phyloP scores from a whole-genome alignment of 495 filamentous ascomycete species.

The Tuber borchii region DNA sequence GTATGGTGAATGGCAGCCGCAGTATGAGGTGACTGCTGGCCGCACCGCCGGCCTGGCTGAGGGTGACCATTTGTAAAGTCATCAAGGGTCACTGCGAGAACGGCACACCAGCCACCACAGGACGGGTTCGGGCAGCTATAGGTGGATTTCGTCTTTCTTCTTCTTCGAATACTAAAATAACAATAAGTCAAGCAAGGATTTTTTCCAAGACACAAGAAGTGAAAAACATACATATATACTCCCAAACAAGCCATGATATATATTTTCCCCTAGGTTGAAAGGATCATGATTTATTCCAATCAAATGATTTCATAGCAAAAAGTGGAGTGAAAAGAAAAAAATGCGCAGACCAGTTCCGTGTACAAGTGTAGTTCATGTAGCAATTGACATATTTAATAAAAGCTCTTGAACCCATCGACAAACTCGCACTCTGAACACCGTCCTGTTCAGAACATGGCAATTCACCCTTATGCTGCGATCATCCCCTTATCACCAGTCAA shows the following conservation, averaged over 20 bases:
- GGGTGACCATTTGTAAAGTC: constrained; percentile 24
- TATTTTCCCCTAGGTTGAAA: background rate
- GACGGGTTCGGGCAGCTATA: background rate
- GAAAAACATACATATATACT: background rate
- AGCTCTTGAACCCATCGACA: background rate
- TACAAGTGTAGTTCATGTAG: background rate
- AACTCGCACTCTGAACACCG: background rate
- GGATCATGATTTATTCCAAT: background rate
- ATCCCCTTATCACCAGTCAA: background rate
- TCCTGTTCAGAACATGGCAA: background rate
- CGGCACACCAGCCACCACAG: background rate
- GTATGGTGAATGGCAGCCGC: constrained; percentile 22
- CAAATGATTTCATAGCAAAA: background rate
- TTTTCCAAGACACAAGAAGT: background rate
- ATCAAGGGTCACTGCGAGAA: background rate
- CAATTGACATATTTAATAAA: background rate
- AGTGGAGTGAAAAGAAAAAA: background rate
- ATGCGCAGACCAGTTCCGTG: background rate
- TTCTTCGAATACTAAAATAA: background rate
- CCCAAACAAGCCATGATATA: background rate
- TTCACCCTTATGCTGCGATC: background rate
- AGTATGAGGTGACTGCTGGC: constrained; percentile 21
- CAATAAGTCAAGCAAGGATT: background rate
- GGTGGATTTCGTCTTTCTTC: background rate
- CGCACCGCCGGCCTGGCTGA: constrained; percentile 23